Evolutionary conservation across 2,329 filamentous ascomycete species (phyloP), one percentile per base, ranked within the genome.

Genomic region (Aspergillus piperis): DNA sequence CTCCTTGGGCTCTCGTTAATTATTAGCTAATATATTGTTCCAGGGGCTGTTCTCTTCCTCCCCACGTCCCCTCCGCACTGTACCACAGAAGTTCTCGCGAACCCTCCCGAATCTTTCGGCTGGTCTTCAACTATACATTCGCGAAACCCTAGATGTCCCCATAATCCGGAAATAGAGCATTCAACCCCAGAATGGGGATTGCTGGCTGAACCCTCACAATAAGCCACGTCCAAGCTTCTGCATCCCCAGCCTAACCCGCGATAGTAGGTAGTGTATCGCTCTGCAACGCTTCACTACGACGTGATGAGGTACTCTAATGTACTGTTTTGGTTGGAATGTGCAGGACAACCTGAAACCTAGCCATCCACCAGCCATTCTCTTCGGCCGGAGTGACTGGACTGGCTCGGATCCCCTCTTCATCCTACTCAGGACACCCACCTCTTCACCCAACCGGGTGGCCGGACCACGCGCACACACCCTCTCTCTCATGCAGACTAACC

Each of bases 21-120:
- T 50, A 50, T 50, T 50, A 50, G 47, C 47, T 50, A 50, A 50
- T 50, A 32, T 50, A 50, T 50, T 50, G 47, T 50, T 50, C 47
- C 25, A 32, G 47, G 47, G 25, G 47, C 32, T 36, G 23, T 32
- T 30, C 23, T 27, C 19, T 4, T 36, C 5, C 5, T 11, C 32
- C 11, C 32, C 32, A 36, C 32, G 32, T 13, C 32, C 30, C 32
- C 32, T 36, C 32, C 32, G 32, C 32, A 36, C 32, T 36, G 32
- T 36, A 36, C 32, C 10, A 36, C 32, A 11, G 32, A 36, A 36
- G 32, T 36, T 13, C 32, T 36, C 32, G 32, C 32, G 32, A 36
- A 36, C 32, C 10, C 32, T 36, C 32, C 32, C 32, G 32, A 36
- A 36, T 36, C 32, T 36, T 36, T 42, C 39, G 39, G 17, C 19